Evolutionary conservation across 768 basidiomycete genomes (phyloP).

Genomic region (Leccinum boreale): DNA sequence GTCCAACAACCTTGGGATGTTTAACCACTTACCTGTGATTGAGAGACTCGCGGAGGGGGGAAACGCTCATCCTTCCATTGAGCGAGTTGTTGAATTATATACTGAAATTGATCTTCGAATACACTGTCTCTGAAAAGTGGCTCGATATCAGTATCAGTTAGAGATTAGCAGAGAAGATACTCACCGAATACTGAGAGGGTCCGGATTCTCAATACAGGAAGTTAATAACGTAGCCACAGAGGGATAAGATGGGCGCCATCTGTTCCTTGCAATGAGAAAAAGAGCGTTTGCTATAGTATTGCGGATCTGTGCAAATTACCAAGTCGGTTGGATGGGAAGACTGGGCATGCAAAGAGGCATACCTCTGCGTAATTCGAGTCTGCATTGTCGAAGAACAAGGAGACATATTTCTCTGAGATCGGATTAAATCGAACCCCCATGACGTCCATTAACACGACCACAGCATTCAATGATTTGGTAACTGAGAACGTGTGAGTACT

Average conservation of each 20-base stretch:
- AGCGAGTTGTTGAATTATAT: conserved; percentile 58
- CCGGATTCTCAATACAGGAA: conserved; percentile 49
- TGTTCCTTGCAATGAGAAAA: conserved; percentile 50
- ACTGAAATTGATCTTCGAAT: conserved; percentile 53
- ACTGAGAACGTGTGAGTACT: conserved; percentile 42
- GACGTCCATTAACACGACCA: conserved; percentile 64
- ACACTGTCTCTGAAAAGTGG: conserved; percentile 43
- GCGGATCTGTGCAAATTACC: conserved; percentile 50
- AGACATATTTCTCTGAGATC: conserved; percentile 63
- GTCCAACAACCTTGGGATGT: background rate
- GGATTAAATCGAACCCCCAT: conserved; percentile 65
- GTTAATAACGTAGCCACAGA: conserved; percentile 50
- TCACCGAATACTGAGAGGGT: conserved; percentile 64
- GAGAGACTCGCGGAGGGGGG: conserved; percentile 80
- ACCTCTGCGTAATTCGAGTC: conserved; percentile 87
- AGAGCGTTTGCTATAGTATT: conserved; percentile 65
- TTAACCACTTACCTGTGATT: conserved; percentile 56
- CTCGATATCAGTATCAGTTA: background rate
- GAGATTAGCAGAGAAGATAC: conserved; percentile 1
- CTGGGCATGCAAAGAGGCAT: conserved; percentile 7
- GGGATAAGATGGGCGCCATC: conserved; percentile 69
- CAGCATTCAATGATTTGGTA: conserved; percentile 67
- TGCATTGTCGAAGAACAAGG: conserved; percentile 70
- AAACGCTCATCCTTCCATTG: conserved; percentile 73
- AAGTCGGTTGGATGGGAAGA: background rate